These are phyloP conservation scores for Flueggea neowawraea DNA, from an alignment of 441 rosid genomes.

Conservation along the genomic window DNA sequence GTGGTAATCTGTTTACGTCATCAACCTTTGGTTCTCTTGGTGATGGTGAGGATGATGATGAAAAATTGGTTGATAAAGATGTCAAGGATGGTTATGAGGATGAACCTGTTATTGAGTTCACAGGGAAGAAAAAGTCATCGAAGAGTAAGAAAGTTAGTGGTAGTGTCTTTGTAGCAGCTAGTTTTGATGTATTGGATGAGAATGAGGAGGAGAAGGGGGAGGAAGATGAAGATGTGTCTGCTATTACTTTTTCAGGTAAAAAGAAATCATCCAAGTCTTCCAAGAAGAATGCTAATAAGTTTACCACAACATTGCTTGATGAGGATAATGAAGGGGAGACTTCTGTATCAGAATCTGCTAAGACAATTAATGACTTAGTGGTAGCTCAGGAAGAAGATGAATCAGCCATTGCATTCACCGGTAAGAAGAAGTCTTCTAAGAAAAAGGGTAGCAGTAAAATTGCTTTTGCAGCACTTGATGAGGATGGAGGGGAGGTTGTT, in stretches of 20 bases:
- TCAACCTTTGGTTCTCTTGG: slow-evolving; percentile 60
- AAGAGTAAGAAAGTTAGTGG: slow-evolving; percentile 40
- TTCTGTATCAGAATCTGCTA: slow-evolving; percentile 28
- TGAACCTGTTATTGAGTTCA: slow-evolving; percentile 34
- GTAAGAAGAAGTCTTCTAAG: slow-evolving; percentile 82
- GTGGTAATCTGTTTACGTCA: slow-evolving; percentile 37
- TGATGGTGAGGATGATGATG: slow-evolving; percentile 34
- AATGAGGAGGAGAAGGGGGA: slow-evolving; percentile 26
- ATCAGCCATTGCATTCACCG: slow-evolving; percentile 38
- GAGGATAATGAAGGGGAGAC: slow-evolving; percentile 45
- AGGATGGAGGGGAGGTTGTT: slow-evolving; percentile 26
- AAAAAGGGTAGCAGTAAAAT: slow-evolving; percentile 45
- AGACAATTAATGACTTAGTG: slow-evolving; percentile 22
- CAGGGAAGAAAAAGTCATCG: slow-evolving; percentile 55
- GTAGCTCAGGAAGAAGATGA: slow-evolving; percentile 41
- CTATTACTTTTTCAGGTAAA: slow-evolving; percentile 61
- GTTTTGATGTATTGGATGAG: slow-evolving; percentile 32
- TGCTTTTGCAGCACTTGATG: slow-evolving; percentile 32
- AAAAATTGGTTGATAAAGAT: slow-evolving; percentile 20
- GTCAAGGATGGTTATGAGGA: slow-evolving; percentile 23
- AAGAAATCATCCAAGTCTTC: slow-evolving; percentile 68
- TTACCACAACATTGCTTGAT: slow-evolving; percentile 47
- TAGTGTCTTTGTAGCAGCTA: slow-evolving; percentile 18
- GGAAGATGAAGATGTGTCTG: slow-evolving; percentile 46
- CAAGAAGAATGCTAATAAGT: slow-evolving; percentile 46